These are phyloP conservation scores for Butyriboletus loyo DNA, from an alignment of 768 basidiomycete genomes.

Conservation along the genomic window DNA sequence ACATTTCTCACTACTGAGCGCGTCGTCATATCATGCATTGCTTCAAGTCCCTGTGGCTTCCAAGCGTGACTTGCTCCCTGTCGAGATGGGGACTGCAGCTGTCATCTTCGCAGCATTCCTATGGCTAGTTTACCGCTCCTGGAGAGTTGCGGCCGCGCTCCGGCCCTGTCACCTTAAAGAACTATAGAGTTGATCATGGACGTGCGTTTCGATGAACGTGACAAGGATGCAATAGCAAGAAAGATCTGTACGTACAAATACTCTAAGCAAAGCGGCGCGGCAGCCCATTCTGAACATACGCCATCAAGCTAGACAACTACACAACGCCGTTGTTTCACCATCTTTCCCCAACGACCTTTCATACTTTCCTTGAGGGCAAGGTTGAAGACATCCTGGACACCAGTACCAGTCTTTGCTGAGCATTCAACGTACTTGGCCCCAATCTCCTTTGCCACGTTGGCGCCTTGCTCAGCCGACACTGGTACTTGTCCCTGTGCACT, in stretches of 20 bases:
- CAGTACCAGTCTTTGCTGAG: conserved; percentile 85
- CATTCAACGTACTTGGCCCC: conserved; percentile 94
- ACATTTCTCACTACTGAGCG: conserved; percentile 17
- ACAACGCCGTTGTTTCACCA: conserved; percentile 67
- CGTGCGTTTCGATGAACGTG: conserved; percentile 4
- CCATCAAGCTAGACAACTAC: conserved; percentile 44
- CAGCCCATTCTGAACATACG: conserved; percentile 11
- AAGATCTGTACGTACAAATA: conserved; percentile 33
- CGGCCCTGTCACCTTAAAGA: conserved; percentile 23
- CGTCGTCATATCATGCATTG: conserved; percentile 1
- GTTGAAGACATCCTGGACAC: conserved; percentile 90
- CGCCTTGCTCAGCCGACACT: conserved; percentile 80
- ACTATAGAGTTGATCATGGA: conserved; percentile 15
- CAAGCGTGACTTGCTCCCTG: conserved; percentile 28
- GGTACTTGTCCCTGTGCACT: conserved; percentile 85
- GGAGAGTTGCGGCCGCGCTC: conserved; percentile 22
- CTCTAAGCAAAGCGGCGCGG: conserved; percentile 11
- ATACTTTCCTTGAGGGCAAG: conserved; percentile 88
- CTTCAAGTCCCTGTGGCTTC: conserved; percentile 35
- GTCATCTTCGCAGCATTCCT: conserved; percentile 33
- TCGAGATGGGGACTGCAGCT: conserved; percentile 36
- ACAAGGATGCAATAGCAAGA: conserved; percentile 22
- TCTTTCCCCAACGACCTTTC: conserved; percentile 74
- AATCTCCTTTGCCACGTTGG: conserved; percentile 84
- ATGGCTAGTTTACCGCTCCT: conserved; percentile 30